Evolutionary conservation across 352 stramenopile genomes (phyloP).

Genomic region (Globisporangium nunn): DNA sequence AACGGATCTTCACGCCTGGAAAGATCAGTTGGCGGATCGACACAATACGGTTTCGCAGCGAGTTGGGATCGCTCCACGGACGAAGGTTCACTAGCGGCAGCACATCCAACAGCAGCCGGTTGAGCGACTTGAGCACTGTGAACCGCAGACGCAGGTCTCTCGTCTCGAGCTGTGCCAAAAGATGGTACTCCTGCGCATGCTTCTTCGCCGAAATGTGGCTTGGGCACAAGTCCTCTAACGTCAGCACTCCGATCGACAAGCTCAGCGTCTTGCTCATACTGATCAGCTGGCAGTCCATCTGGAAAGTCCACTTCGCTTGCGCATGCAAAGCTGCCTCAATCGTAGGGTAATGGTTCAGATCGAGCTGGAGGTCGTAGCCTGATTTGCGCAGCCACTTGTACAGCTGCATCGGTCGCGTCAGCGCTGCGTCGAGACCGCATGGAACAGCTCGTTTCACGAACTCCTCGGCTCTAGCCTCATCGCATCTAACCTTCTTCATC

Average conservation of each 20-base stretch:
- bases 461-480: constrained; percentile 4
- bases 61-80: constrained; percentile 38
- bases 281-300: constrained; percentile 73
- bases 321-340: constrained; percentile 32
- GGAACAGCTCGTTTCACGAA: constrained; percentile 1
- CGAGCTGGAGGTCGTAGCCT: constrained; percentile 56
- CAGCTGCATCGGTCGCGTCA: constrained; percentile 21
- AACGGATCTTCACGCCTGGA: constrained; percentile 65
- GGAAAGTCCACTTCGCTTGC: constrained; percentile 60
- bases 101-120: constrained; percentile 38
- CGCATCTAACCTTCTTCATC: constrained; percentile 10
- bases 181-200: constrained; percentile 24
- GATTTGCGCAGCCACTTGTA: constrained; percentile 37
- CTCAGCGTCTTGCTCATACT: constrained; percentile 32
- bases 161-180: constrained; percentile 37
- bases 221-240: constrained; percentile 51
- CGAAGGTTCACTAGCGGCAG: constrained; percentile 66
- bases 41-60: constrained; percentile 40
- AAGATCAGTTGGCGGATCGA: constrained; percentile 65
- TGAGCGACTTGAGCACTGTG: constrained; percentile 47
- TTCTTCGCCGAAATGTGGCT: constrained; percentile 37
- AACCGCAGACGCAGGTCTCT: constrained; percentile 58
- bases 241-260: constrained; percentile 44
- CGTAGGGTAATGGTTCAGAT: constrained; percentile 39
- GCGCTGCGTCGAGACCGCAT: constrained; percentile 11